phyloP scores from a whole-genome alignment of 345 rosid species.

The Camelina laxa region DNA sequence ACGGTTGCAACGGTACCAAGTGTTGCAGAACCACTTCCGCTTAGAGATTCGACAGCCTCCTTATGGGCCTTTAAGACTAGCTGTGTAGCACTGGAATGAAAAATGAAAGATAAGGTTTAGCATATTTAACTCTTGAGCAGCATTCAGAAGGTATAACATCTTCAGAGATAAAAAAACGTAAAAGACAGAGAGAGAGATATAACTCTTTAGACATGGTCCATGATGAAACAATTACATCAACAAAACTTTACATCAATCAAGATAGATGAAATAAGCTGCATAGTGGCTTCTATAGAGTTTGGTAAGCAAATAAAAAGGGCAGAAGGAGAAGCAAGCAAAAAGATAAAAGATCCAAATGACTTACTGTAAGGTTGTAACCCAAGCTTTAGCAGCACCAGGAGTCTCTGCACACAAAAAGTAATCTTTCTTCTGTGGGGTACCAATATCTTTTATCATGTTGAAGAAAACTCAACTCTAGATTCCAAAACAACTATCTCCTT shows the following conservation, averaged over 20 bases:
- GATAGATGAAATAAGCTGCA: slow-evolving; percentile 3
- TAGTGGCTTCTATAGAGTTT: neutral
- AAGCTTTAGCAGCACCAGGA: slow-evolving; percentile 97
- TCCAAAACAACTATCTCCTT: neutral
- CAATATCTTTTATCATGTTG: slow-evolving; percentile 67
- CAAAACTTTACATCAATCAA: neutral
- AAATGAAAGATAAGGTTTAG: neutral
- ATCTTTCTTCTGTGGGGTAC: slow-evolving; percentile 96
- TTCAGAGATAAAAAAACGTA: neutral
- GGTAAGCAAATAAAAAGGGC: neutral
- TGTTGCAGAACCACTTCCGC: slow-evolving; percentile 88
- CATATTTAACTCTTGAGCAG: neutral
- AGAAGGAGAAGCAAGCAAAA: slow-evolving; percentile 13
- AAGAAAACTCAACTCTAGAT: slow-evolving; percentile 46
- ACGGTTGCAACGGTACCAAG: slow-evolving; percentile 93
- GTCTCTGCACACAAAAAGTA: slow-evolving; percentile 97
- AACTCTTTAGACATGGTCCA: neutral
- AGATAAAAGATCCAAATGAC: slow-evolving; percentile 41
- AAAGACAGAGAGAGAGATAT: neutral
- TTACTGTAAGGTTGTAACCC: slow-evolving; percentile 97
- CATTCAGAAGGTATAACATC: neutral
- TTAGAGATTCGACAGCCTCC: slow-evolving; percentile 93
- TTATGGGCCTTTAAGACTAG: slow-evolving; percentile 93
- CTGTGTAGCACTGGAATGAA: slow-evolving; percentile 71
- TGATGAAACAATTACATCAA: neutral